Evolutionary conservation across 768 basidiomycete species (phyloP).

Genomic region (Rhizopogon vulgaris): DNA sequence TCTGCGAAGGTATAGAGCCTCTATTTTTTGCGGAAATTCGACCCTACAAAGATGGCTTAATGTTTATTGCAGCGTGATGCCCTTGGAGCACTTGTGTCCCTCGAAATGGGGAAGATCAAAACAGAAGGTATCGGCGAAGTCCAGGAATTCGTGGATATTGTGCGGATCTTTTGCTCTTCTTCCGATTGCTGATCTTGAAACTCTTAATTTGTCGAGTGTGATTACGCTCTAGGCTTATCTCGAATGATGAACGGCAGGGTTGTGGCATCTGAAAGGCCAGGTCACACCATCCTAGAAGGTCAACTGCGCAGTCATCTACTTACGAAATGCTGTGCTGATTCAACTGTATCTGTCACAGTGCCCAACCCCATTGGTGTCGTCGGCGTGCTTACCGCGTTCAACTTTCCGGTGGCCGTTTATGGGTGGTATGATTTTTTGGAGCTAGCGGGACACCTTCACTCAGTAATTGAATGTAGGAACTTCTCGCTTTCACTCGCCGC

Average conservation of each 20-base stretch:
- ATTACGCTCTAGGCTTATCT: conserved; percentile 89
- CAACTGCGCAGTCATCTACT: conserved; percentile 5
- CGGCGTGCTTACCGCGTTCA: conserved; percentile 85
- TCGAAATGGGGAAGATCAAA: conserved; percentile 90
- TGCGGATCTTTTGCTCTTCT: conserved; percentile 33
- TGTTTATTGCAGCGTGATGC: conserved; percentile 51
- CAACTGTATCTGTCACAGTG: conserved; percentile 40
- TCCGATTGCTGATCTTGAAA: conserved; percentile 5
- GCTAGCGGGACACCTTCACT: neutral
- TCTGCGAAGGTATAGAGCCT: conserved; percentile 54
- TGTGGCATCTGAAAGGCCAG: conserved; percentile 82
- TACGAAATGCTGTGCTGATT: conserved; percentile 1
- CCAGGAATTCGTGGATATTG: conserved; percentile 92
- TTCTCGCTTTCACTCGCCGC: conserved; percentile 81
- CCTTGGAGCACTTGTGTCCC: conserved; percentile 75
- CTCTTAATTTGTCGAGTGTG: conserved; percentile 50
- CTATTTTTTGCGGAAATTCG: neutral
- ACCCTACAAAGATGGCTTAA: conserved; percentile 7
- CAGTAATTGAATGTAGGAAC: conserved; percentile 53
- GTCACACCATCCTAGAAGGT: conserved; percentile 90
- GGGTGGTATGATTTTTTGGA: conserved; percentile 54
- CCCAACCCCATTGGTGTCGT: conserved; percentile 83
- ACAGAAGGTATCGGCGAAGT: conserved; percentile 92
- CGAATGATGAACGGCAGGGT: conserved; percentile 92
- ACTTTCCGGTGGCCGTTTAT: conserved; percentile 93